These are phyloP conservation scores for Neurospora sp. DNA, from an alignment of 2,329 filamentous ascomycete genomes.

Conservation along the genomic window DNA sequence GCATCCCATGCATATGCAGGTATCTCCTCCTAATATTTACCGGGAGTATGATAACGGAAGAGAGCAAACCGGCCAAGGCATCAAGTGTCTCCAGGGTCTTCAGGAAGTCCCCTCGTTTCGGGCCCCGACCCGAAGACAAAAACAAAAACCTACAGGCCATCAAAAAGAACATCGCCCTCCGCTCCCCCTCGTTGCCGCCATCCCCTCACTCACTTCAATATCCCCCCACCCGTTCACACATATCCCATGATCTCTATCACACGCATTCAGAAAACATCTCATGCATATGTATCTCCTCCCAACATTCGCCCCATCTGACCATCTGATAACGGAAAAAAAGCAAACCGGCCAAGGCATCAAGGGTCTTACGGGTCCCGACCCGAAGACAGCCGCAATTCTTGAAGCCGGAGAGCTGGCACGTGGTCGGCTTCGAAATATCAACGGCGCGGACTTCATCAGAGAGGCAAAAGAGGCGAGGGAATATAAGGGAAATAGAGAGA, in stretches of 20 bases:
- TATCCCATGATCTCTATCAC: not conserved
- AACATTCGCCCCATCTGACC: not conserved
- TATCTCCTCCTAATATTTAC: not conserved
- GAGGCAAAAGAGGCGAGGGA: not conserved
- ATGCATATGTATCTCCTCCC: not conserved
- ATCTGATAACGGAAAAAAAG: not conserved
- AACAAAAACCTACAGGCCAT: no score
- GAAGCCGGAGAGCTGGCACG: no score
- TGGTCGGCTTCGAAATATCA: no score
- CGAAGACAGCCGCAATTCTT: no score
- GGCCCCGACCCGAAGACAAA: no score
- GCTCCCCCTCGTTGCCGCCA: not conserved
- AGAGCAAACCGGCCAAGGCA: not conserved
- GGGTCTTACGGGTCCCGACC: no score
- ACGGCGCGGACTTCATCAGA: no score
- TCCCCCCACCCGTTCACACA: not conserved
- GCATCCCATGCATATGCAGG: not conserved
- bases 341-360: no score
- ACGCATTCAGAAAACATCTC: not conserved
- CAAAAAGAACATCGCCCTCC: not conserved
- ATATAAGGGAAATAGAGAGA: not conserved
- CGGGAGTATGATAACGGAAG: not conserved
- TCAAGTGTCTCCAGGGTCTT: not conserved
- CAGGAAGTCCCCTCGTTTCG: no score
- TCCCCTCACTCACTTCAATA: not conserved